Base-by-base conservation (phyloP, 306 rosid genomes). In the Sesbania bispinosa region DNA sequence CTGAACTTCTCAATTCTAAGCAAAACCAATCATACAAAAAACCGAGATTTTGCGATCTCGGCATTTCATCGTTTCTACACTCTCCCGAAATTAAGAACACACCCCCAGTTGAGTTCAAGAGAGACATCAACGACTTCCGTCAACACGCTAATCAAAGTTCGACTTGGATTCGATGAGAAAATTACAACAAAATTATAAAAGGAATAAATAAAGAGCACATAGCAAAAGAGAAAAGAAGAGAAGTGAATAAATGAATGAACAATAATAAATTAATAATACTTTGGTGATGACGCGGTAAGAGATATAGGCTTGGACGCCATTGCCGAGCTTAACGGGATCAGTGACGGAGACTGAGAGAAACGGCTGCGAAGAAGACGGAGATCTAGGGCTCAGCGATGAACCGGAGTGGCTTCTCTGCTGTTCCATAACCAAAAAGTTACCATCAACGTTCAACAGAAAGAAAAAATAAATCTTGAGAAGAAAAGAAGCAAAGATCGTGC, bases 271-370 rank as follows among this genome's bases (percentile, higher is more conserved):
- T 2, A 5, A 3, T 0, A 42, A 18, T 71, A 94, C 99, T 87
- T 83, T 88, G 33, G 97, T 89, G 81, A 91, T 87, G 74, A 90
- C 99, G 75, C 98, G 92, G 74, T 94, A 94, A 21, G 98, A 94
- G 81, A 94, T 86, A 71, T 90, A 94, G 35, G 98, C 87, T 77
- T 94, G 98, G 74, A 94, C 97, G 81, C 98, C 98, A 89, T 91
- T 94, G 78, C 99, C 97, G 71, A 94, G 89, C 81, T 94, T 94
- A 67, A 94, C 97, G 41, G 97, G 97, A 87, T 94, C 99, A 32
- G 93, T 85, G 24, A 94, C 95, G 7, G 88, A 89, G 59, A 94
- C 99, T 6, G 90, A 89, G 14, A 94, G 93, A 73, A 75, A 83
- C 4, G 93, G 97, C 80, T 82, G 92, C 33, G 97, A 87, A 2